phyloP scores from a whole-genome alignment of 495 filamentous ascomycete genomes.

The Hypoxylon lienhwacheense region DNA sequence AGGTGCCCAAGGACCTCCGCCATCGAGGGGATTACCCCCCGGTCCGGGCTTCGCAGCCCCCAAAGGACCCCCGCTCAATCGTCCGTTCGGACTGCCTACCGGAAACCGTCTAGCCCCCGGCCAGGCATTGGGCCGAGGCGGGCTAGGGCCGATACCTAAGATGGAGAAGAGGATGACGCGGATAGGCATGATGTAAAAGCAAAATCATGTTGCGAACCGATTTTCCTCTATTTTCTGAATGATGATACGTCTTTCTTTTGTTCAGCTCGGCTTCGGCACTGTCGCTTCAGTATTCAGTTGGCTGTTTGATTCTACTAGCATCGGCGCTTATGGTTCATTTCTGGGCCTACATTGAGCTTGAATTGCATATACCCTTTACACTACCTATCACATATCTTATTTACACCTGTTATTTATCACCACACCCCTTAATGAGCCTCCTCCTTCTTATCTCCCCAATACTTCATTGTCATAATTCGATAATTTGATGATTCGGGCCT shows the following conservation, averaged over 20 bases:
- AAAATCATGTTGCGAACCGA: neutral
- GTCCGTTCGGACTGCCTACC: constrained; percentile 36
- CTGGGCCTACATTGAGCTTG: constrained; percentile 20
- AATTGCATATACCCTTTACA: constrained; percentile 30
- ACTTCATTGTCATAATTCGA: constrained; percentile 24
- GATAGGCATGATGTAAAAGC: constrained; percentile 77
- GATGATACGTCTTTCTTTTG: constrained; percentile 32
- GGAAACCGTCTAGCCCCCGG: constrained; percentile 40
- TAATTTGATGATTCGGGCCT: constrained; percentile 9
- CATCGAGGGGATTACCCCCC: constrained; percentile 41
- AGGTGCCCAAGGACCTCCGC: constrained; percentile 32
- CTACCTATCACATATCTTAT: constrained; percentile 11
- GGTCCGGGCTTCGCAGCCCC: constrained; percentile 28
- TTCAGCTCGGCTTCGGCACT: constrained; percentile 6
- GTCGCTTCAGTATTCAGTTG: constrained; percentile 2
- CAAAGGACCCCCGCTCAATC: constrained; percentile 25
- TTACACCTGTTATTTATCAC: too few species aligned
- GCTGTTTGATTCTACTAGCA: constrained; percentile 24
- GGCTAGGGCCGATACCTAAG: constrained; percentile 40
- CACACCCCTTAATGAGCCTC: constrained; percentile 23
- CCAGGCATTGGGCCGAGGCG: constrained; percentile 36
- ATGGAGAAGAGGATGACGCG: constrained; percentile 79
- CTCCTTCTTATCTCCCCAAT: constrained; percentile 14
- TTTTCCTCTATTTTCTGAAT: constrained; percentile 11
- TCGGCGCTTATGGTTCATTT: constrained; percentile 23